Conservation (phyloP, 1,284 basidiomycete species). For the Melampsora larici-populina region DNA sequence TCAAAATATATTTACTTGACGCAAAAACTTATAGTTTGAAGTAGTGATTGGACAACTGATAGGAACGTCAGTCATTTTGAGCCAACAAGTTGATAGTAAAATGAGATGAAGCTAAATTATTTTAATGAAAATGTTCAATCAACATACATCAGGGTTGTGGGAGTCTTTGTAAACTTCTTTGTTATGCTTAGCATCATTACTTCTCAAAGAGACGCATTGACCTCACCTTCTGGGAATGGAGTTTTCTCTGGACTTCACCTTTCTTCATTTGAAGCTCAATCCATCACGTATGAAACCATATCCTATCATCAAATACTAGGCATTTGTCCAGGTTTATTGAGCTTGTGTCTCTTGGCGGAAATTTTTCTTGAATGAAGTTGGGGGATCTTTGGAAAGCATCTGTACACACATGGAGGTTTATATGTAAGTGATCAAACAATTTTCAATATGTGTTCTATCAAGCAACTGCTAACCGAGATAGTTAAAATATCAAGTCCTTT, state of each 20-base stretch:
- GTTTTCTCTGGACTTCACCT: constrained; percentile 40
- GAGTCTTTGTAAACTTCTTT: constrained; percentile 31
- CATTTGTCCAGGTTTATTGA: not conserved
- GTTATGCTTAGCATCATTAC: constrained; percentile 27
- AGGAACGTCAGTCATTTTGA: constrained; percentile 24
- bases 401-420: constrained; percentile 29
- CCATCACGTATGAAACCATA: constrained; percentile 21
- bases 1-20: not conserved
- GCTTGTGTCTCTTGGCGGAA: not conserved
- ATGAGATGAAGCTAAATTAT: not conserved
- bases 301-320: not conserved
- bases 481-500: constrained; percentile 23
- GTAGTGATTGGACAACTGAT: constrained; percentile 32
- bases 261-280: constrained; percentile 41
- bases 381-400: constrained; percentile 38
- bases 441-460: not conserved
- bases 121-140: not conserved
- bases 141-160: constrained; percentile 9
- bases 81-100: not conserved
- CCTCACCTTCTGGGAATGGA: constrained; percentile 20
- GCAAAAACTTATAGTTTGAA: not conserved
- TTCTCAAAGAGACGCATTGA: constrained; percentile 30
- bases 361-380: constrained; percentile 4
- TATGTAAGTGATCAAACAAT: constrained; percentile 21
- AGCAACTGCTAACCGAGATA: not conserved